These are phyloP conservation scores for Tylopilus orsonianus DNA, from an alignment of 1,284 basidiomycete species.

Conservation along the genomic window DNA sequence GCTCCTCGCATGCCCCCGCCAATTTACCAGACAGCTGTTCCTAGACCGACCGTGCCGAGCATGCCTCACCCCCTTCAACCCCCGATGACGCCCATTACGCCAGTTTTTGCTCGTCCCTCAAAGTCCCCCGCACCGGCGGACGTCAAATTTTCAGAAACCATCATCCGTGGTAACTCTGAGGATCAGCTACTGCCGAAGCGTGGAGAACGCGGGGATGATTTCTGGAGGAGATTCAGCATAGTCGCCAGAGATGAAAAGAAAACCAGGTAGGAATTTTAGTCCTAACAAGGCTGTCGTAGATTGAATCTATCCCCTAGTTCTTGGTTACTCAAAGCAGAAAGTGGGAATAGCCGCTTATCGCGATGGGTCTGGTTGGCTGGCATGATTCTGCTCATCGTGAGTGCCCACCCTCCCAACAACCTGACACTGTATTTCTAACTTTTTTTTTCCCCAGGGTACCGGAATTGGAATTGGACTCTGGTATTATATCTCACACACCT, in stretches of 20 bases:
- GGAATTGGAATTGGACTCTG: constrained; percentile 58
- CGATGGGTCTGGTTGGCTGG: constrained; percentile 72
- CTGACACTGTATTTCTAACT: not conserved
- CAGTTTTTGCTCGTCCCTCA: constrained; percentile 69
- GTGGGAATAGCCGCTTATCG: constrained; percentile 49
- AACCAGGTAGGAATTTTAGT: constrained; percentile 43
- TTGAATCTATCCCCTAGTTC: constrained; percentile 38
- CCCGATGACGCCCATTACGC: constrained; percentile 73
- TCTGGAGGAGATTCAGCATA: constrained; percentile 83
- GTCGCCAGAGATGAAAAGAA: constrained; percentile 70
- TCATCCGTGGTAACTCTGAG: constrained; percentile 68
- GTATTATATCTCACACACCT: constrained; percentile 56
- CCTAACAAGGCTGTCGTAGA: not conserved
- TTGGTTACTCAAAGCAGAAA: constrained; percentile 67
- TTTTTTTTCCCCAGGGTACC: constrained; percentile 39
- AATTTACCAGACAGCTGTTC: constrained; percentile 36
- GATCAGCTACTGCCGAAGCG: constrained; percentile 62
- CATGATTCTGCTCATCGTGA: constrained; percentile 53
- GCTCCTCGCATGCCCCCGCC: constrained; percentile 32
- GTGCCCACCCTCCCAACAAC: constrained; percentile 24
- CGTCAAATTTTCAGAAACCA: constrained; percentile 55
- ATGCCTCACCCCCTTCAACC: constrained; percentile 72
- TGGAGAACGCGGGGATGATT: constrained; percentile 74
- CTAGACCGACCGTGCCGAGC: constrained; percentile 37
- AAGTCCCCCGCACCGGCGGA: constrained; percentile 40